These are phyloP conservation scores for Aspergillus pseudoterreus DNA, from an alignment of 2,329 filamentous ascomycete species.

Conservation along the genomic window DNA sequence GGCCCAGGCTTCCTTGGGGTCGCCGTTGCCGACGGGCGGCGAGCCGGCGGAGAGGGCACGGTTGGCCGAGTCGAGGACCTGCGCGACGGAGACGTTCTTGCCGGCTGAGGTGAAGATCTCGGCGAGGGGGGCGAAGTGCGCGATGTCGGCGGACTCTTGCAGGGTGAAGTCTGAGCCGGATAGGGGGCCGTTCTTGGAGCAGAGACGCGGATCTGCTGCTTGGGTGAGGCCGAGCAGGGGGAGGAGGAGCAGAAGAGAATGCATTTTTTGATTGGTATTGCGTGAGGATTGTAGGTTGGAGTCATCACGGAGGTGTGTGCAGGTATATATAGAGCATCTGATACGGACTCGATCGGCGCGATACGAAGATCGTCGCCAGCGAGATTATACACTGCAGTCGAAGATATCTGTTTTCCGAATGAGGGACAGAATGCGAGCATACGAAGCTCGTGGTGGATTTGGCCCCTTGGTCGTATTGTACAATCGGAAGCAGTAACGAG, in stretches of 20 bases:
- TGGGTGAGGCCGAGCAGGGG: background rate
- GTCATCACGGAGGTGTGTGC: no score
- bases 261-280: background rate
- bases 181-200: background rate
- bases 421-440: no score
- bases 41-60: constrained; percentile 10
- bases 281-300: no score
- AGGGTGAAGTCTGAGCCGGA: background rate
- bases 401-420: no score
- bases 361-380: no score
- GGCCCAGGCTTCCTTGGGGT: constrained; percentile 12
- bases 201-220: background rate
- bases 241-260: background rate
- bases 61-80: constrained; percentile 16
- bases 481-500: no score
- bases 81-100: constrained; percentile 10
- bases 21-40: background rate
- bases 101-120: constrained; percentile 8
- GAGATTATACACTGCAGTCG: no score
- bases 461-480: no score
- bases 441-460: no score
- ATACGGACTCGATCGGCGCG: no score
- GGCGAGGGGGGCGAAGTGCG: constrained; percentile 9
- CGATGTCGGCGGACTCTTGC: background rate
- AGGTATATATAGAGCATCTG: background rate